A percentile compares a stretch with the other conserved stretches of the same genome.
These are phyloP conservation scores for Austroboletus novae-zelandiae DNA, from an alignment of 1,284 basidiomycete species.

Conservation along the genomic window DNA sequence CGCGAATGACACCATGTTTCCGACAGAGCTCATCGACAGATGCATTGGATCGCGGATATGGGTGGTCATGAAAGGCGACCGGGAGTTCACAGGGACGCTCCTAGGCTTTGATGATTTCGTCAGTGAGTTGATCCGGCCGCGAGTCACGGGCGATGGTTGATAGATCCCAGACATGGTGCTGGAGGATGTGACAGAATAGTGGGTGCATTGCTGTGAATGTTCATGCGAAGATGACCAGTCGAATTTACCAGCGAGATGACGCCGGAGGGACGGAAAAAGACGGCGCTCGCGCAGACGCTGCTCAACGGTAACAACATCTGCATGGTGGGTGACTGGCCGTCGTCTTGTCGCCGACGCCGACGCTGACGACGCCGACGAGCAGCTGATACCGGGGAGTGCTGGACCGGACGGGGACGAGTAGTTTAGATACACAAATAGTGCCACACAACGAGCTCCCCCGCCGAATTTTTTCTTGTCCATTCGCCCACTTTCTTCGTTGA, in stretches of 20 bases:
- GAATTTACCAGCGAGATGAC: conserved; percentile 71
- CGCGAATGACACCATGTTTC: conserved; percentile 3
- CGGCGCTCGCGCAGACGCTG: conserved; percentile 85
- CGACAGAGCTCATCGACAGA: conserved; percentile 84
- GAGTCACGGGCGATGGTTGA: not conserved
- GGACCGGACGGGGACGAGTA: conserved; percentile 51
- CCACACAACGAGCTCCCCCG: conserved; percentile 23
- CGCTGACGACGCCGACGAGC: not conserved
- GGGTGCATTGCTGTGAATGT: conserved; percentile 22
- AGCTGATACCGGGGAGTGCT: conserved; percentile 78
- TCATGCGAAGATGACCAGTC: conserved; percentile 4
- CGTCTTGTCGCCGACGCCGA: not conserved
- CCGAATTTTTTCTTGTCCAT: too few relatives aligned
- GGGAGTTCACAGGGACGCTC: conserved; percentile 94
- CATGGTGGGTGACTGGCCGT: conserved; percentile 62
- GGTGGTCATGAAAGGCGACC: conserved; percentile 96
- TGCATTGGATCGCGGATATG: conserved; percentile 94
- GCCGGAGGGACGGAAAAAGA: conserved; percentile 79
- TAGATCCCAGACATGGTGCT: conserved; percentile 86
- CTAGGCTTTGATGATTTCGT: conserved; percentile 99
- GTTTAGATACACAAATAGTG: conserved; percentile 22
- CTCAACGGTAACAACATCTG: conserved; percentile 98
- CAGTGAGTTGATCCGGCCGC: conserved; percentile 66
- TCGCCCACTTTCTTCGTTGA: too few relatives aligned
- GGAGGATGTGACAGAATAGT: conserved; percentile 98